Base-by-base conservation (phyloP, 768 basidiomycete species). In the Pisolithus microcarpus region DNA sequence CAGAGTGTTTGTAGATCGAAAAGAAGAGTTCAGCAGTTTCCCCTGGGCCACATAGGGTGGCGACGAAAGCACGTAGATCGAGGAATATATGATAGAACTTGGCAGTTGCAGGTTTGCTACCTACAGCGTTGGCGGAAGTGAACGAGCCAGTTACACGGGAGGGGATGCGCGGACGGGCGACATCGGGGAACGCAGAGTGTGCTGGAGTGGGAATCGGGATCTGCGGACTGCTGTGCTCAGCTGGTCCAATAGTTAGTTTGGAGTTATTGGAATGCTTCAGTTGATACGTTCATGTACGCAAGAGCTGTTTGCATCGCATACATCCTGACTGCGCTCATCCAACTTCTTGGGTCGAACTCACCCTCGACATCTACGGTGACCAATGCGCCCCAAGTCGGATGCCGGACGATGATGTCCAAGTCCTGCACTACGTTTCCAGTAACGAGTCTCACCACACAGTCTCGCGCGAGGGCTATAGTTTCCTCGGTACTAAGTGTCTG, bases 1-100 rank as follows among this genome's bases (percentile, higher is more conserved):
- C 88, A 46, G 79, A 77, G 62, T 87, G 85, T 68, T 85, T 88
- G 76, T 88, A 98, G 7, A 98, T 75, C 10, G 91, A 93, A 72
- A 98, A 96, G 63, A 84, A 91, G 3, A 98, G 80, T 63, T 98
- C 95, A 13, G 86, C 90, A 0, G 87, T 89, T 68, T 98, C 95
- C 9, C 92, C 93, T 0, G 94, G 85, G 0, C 84, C 74, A 66
- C 94, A 97, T 2, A 85, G 86, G 6, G 86, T 87, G 15, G 92
- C 95, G 30, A 94, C 86, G 62, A 97, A 93, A 0, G 92, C 92
- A 18, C 90, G 86, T 8, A 97, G 69, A 58, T 98, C 94, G 55
- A 98, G 77, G 63, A 83, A 91, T 48, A 94, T 76, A 59, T 98
- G 94, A 61, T 87, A 93, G 65, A 93, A 93, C 56, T 86, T 86